These are phyloP conservation scores for Sugiyamaella sp. DNA, from an alignment of 1,139 yeast genomes.

Conservation along the genomic window DNA sequence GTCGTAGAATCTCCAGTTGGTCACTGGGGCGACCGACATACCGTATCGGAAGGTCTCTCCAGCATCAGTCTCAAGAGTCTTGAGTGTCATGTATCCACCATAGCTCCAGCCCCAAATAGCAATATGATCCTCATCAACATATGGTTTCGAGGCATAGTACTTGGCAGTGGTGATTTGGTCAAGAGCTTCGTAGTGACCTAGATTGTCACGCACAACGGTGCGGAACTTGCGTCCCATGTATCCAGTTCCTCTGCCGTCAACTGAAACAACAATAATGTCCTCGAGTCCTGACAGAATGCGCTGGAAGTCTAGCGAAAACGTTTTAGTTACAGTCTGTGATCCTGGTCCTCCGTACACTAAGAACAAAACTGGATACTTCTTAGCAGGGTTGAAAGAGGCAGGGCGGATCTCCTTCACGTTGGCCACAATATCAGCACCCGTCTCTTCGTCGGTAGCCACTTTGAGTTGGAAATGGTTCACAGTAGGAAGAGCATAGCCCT, in stretches of 20 bases:
- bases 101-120: constrained; percentile 98
- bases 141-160: constrained; percentile 56
- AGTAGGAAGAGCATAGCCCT: constrained; percentile 57
- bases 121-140: constrained; percentile 63
- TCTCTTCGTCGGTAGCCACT: constrained; percentile 46
- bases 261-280: constrained; percentile 73
- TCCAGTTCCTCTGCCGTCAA: constrained; percentile 96
- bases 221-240: constrained; percentile 80
- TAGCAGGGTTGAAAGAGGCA: constrained; percentile 53
- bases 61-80: constrained; percentile 70
- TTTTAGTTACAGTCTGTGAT: constrained; percentile 66
- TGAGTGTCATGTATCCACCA: constrained; percentile 80
- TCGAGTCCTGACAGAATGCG: constrained; percentile 67
- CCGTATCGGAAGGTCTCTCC: constrained; percentile 74
- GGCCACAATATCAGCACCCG: constrained; percentile 50
- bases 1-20: constrained; percentile 80
- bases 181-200: constrained; percentile 88
- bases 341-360: constrained; percentile 96
- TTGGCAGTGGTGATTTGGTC: constrained; percentile 73
- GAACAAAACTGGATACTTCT: constrained; percentile 77
- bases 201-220: constrained; percentile 63
- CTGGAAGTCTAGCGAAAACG: constrained; percentile 63
- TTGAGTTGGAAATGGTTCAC: constrained; percentile 53
- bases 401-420: constrained; percentile 81
- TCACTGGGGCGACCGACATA: constrained; percentile 89